Base-by-base conservation (phyloP, 208 protist genomes). In the Jaenimonas drosophilae region DNA sequence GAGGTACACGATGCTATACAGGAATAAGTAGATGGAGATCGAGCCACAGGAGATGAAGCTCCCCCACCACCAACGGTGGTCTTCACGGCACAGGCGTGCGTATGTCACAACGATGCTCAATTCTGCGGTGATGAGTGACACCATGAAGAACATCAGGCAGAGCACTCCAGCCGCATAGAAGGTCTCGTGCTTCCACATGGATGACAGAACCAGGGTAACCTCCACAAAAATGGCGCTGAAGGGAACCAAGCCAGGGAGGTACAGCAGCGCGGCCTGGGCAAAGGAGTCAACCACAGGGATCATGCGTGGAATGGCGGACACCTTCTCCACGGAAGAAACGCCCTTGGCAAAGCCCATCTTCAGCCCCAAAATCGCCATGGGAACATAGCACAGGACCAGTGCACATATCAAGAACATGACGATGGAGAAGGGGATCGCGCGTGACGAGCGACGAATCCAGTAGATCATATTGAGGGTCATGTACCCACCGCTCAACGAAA, bases 41-140 rank as follows among this genome's bases (percentile, higher is more conserved):
- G 58, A 54, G 29, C 77, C 92, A 3, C 80, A 54, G 1, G 80
- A 76, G 23, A 80, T 49, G 64, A 97, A 98, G 27, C 88, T 88
- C 38, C 80, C 72, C 96, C 97, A 99, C 97, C 97, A 99, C 97
- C 97, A 99, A 45, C 89, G 72, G 70, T 98, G 98, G 67, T 98
- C 84, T 58, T 96, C 93, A 29, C 62, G 54, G 59, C 74, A 93
- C 1, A 99, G 77, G 43, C 96, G 88, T 59, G 96, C 85, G 76
- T 99, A 99, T 33, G 79, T 96, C 53, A 99, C 85, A 9, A 99
- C 79, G 39, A 99, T 95, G 25, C 93, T 76, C 25, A 98, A 85
- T 64, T 99, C 97, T 1, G 76, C 90, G 43, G 83, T 97, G 9
- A 97, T 91, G 25, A 97, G 40, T 7, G 83, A 27, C 4, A 99